A percentile compares a stretch with the other conserved stretches of the same genome.
Evolutionary conservation across 805 yeast genomes (phyloP).

Genomic region (Yarrowia sp.): DNA sequence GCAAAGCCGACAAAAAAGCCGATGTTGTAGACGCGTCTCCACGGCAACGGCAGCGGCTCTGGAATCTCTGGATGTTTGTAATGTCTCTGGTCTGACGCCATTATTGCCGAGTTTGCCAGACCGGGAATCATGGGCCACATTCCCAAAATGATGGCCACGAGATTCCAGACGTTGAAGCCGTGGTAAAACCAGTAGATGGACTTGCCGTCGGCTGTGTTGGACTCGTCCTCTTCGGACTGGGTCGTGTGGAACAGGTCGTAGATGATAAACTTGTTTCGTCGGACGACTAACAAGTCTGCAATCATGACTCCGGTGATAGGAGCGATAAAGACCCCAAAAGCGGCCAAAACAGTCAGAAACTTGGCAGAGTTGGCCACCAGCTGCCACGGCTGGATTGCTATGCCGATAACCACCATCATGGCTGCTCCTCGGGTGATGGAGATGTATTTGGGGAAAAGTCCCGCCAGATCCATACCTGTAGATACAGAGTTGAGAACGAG

Average conservation of each 20-base stretch:
- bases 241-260: constrained; percentile 41
- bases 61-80: constrained; percentile 7
- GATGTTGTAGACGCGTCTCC: constrained; percentile 8
- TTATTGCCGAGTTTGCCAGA: constrained; percentile 2
- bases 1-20: constrained; percentile 15
- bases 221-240: neutral
- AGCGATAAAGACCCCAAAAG: constrained; percentile 42
- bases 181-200: constrained; percentile 45
- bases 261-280: constrained; percentile 43
- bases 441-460: constrained; percentile 45
- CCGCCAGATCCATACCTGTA: constrained; percentile 52
- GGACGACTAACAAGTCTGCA: constrained; percentile 43
- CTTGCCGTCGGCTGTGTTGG: constrained; percentile 26
- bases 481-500: constrained; percentile 43
- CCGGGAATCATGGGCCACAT: constrained; percentile 34
- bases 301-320: constrained; percentile 43
- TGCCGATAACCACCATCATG: constrained; percentile 39
- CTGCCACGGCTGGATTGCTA: constrained; percentile 44
- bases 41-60: constrained; percentile 9
- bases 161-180: constrained; percentile 47
- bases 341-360: constrained; percentile 40
- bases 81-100: neutral
- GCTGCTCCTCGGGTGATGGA: constrained; percentile 48
- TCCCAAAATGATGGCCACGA: constrained; percentile 40
- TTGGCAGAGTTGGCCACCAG: constrained; percentile 40